phyloP scores from a whole-genome alignment of 73 alveolate genomes.

The Tetrahymena malaccensis region DNA sequence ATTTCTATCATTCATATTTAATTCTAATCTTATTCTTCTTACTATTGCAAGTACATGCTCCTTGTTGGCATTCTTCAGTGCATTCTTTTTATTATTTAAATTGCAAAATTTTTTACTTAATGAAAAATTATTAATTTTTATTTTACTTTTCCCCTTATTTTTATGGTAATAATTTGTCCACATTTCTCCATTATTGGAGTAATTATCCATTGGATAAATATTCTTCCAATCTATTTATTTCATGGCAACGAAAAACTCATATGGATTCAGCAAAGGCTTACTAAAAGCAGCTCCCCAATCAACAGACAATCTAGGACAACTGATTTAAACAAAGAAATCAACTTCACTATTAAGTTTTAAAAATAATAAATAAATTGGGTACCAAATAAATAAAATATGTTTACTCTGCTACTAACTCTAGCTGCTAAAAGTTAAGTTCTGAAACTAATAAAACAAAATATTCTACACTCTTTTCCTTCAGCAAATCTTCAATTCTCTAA shows the following conservation, averaged over 20 bases:
- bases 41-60: background rate
- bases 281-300: slow-evolving; percentile 96
- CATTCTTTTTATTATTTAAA: background rate
- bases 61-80: background rate
- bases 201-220: slow-evolving; percentile 93
- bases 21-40: background rate
- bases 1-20: background rate
- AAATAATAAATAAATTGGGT: background rate
- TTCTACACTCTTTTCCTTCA: slow-evolving; percentile 58
- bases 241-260: slow-evolving; percentile 84
- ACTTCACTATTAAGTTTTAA: slow-evolving; percentile 29
- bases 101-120: background rate
- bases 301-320: slow-evolving; percentile 87
- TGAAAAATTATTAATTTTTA: background rate
- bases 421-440: slow-evolving; percentile 84
- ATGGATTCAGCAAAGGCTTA: slow-evolving; percentile 92
- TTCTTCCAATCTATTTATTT: slow-evolving; percentile 60
- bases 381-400: background rate
- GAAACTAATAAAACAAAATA: slow-evolving; percentile 72
- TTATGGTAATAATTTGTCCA: slow-evolving; percentile 82
- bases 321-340: slow-evolving; percentile 92
- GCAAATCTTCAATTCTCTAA: slow-evolving; percentile 61
- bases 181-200: slow-evolving; percentile 87
- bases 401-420: slow-evolving; percentile 38
- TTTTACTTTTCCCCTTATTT: slow-evolving; percentile 3